Conservation (phyloP, 192 early-diverging fungal species). For the Gigaspora rosea region DNA sequence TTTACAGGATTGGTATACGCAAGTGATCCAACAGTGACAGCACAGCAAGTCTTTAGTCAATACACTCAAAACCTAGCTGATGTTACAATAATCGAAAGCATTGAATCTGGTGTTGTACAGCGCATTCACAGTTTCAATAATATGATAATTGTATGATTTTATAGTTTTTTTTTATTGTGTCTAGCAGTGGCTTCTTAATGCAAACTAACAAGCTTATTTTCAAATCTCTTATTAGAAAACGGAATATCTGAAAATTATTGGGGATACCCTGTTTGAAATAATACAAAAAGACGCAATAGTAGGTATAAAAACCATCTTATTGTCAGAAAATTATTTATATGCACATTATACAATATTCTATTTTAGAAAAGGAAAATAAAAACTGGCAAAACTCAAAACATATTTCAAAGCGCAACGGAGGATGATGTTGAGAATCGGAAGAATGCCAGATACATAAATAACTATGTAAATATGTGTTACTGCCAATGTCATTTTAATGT, state of each 20-base stretch:
- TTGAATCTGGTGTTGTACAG: slow-evolving; percentile 9
- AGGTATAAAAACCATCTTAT: slow-evolving; percentile 10
- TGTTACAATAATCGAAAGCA: background rate
- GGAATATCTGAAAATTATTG: slow-evolving; percentile 26
- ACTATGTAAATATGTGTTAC: slow-evolving; percentile 2
- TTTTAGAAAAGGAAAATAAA: slow-evolving; percentile 17
- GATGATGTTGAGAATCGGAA: slow-evolving; percentile 16
- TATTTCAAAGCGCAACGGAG: slow-evolving; percentile 2
- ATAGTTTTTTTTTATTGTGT: background rate
- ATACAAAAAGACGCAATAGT: slow-evolving; percentile 23
- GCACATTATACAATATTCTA: background rate
- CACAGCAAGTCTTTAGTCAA: background rate
- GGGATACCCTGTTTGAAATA: slow-evolving; percentile 7
- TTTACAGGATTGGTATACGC: slow-evolving; percentile 10
- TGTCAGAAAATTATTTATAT: background rate
- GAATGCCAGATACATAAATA: slow-evolving; percentile 4
- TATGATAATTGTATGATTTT: background rate
- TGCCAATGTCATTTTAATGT: background rate
- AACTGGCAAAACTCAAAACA: background rate
- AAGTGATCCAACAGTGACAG: slow-evolving; percentile 1
- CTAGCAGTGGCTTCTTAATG: background rate
- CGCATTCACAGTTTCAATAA: background rate
- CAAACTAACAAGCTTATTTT: background rate
- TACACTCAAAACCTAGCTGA: slow-evolving; percentile 18
- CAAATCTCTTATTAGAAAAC: slow-evolving; percentile 1